Evolutionary conservation across 345 rosid species (phyloP).

Genomic region (Salix arbutifolia): DNA sequence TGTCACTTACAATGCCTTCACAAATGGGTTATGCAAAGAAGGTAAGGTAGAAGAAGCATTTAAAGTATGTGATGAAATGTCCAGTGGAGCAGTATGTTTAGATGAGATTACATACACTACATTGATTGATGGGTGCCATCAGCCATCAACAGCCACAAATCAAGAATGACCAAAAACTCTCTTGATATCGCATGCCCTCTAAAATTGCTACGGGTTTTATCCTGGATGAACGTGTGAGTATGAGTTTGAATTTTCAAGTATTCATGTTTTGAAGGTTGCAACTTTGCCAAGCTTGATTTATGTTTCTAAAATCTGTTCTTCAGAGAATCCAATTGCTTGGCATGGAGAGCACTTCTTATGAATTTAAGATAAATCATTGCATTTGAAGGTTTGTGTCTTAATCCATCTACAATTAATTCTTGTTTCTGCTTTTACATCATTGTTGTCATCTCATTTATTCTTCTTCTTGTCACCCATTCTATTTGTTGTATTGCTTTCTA

Average conservation of each 20-base stretch:
- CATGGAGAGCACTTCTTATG: neutral
- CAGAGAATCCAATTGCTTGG: neutral
- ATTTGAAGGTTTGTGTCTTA: slow-evolving; percentile 1
- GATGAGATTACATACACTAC: slow-evolving; percentile 69
- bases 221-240: neutral
- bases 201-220: neutral
- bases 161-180: slow-evolving; percentile 21
- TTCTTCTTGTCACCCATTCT: neutral
- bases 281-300: neutral
- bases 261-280: slow-evolving; percentile 1
- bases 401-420: neutral
- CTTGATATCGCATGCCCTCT: slow-evolving; percentile 7
- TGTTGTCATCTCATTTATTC: neutral
- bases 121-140: slow-evolving; percentile 50
- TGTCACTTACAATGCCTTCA: slow-evolving; percentile 56
- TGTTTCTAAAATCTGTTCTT: neutral
- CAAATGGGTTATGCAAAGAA: slow-evolving; percentile 53
- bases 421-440: neutral
- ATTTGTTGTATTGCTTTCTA: neutral
- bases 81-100: slow-evolving; percentile 21
- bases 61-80: slow-evolving; percentile 39
- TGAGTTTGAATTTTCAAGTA: neutral
- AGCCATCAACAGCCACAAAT: slow-evolving; percentile 19
- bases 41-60: slow-evolving; percentile 56
- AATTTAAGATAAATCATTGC: neutral